A percentile compares a stretch with the other conserved stretches of the same genome.
phyloP scores from a whole-genome alignment of 2,329 filamentous ascomycete genomes.

The Monilinia fructigena region DNA sequence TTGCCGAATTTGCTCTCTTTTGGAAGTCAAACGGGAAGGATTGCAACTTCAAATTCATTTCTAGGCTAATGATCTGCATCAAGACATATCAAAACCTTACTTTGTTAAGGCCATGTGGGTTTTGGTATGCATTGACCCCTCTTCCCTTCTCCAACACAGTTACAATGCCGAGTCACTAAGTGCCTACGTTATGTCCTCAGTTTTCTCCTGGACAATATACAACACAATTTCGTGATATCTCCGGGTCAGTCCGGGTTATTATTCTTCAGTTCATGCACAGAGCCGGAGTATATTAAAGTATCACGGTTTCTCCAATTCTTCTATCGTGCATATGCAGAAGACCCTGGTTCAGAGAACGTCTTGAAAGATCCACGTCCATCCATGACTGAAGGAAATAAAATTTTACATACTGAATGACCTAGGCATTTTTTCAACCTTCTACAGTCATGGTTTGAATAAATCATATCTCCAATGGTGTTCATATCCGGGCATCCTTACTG shows the following conservation, averaged over 20 bases:
- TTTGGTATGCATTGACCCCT: neutral
- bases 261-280: slow-evolving; percentile 1
- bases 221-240: neutral
- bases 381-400: neutral
- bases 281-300: neutral
- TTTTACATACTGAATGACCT: neutral
- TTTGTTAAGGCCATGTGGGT: neutral
- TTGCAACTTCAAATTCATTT: neutral
- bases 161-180: neutral
- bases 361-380: neutral
- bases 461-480: neutral
- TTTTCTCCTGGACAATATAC: neutral
- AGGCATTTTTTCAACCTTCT: neutral
- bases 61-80: neutral
- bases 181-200: neutral
- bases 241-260: neutral
- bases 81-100: neutral
- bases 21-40: neutral
- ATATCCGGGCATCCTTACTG: no score
- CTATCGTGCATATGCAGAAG: slow-evolving; percentile 1
- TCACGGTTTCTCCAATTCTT: neutral
- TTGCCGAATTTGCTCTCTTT: neutral
- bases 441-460: neutral
- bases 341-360: neutral
- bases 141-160: neutral